Evolutionary conservation across 2,329 filamentous ascomycete genomes (phyloP).

Genomic region (Pseudogymnoascus destructans): DNA sequence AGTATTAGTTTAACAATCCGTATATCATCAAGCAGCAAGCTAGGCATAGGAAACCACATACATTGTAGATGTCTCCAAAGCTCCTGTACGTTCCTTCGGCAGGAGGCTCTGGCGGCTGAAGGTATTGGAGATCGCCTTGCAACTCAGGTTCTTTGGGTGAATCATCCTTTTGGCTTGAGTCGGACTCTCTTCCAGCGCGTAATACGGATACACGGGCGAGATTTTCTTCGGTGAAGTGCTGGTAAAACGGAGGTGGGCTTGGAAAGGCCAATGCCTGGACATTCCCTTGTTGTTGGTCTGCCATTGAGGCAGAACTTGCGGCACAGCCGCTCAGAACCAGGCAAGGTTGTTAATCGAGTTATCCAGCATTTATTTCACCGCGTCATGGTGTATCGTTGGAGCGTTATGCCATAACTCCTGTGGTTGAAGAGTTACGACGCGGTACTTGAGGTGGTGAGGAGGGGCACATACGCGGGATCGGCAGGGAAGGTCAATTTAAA

Average conservation of each 20-base stretch:
- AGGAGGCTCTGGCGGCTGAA: constrained; percentile 72
- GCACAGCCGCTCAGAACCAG: constrained; percentile 5
- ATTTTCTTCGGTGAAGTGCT: constrained; percentile 70
- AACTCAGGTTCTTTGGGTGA: not conserved
- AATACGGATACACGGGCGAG: constrained; percentile 43
- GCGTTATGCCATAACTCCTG: not conserved
- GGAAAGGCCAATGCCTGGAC: constrained; percentile 54
- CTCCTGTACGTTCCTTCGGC: constrained; percentile 55
- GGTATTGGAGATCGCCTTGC: constrained; percentile 50
- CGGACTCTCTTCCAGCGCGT: constrained; percentile 24
- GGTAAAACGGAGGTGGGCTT: constrained; percentile 80
- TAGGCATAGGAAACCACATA: constrained; percentile 23
- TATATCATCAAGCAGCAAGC: not conserved
- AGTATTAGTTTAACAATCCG: constrained; percentile 9
- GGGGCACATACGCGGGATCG: not conserved
- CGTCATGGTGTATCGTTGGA: not conserved
- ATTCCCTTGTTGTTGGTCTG: constrained; percentile 37
- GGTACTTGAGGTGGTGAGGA: not conserved
- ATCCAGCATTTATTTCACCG: not conserved
- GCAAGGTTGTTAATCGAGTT: not conserved
- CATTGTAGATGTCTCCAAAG: constrained; percentile 56
- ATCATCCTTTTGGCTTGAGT: not conserved
- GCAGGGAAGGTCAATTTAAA: constrained; percentile 3
- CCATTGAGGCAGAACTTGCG: constrained; percentile 35
- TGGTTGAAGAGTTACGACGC: not conserved